Evolutionary conservation across 78 protist genomes (phyloP), one percentile per base, ranked within the genome.

Genomic region (Monosiga brevicollis): DNA sequence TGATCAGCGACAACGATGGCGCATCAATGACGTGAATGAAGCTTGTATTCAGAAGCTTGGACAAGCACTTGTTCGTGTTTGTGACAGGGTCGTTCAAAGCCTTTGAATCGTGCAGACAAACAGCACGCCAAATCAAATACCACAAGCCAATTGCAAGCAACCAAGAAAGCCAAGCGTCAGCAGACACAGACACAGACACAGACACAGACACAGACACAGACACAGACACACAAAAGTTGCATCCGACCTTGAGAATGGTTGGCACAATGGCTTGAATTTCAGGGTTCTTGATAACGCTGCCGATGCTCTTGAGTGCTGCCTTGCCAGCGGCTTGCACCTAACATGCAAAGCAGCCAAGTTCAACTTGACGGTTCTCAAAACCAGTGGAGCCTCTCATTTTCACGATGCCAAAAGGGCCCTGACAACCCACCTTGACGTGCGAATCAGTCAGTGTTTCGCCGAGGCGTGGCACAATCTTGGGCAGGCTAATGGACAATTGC

Each of bases 11-110:
- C 37, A 97, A 90, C 81, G 98, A 93, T 1, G 99, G 93, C 24
- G 96, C 90, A 84, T 97, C 99, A 84, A 97, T 90, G 37, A 91
- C 83, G 62, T 94, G 95, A 34, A 87, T 91, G 77, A 94, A 96
- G 35, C 87, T 81, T 22, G 97, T 92, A 55, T 86, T 62, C 34
- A 93, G 15, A n/a, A 97, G 91, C 32, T 91, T 90, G 40, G 81
- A 81, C 23, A 97, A 85, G 20, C 93, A 87, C 37, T 62, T 78
- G 49, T 79, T 81, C 15, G 96, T 90, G 77, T 81, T 15, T 40
- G n/a, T 15, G 71, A 41, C 85, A 34, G 98, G 96, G 73, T 90
- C 92, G 25, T 62, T 37, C 70, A 94, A 83, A n/a, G 98, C 97
- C n/a, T n/a, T n/a, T n/a, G n/a, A n/a, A n/a, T n/a, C n/a, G n/a